Conservation (phyloP, 352 stramenopile genomes). For the Globisporangium acanthophoron region DNA sequence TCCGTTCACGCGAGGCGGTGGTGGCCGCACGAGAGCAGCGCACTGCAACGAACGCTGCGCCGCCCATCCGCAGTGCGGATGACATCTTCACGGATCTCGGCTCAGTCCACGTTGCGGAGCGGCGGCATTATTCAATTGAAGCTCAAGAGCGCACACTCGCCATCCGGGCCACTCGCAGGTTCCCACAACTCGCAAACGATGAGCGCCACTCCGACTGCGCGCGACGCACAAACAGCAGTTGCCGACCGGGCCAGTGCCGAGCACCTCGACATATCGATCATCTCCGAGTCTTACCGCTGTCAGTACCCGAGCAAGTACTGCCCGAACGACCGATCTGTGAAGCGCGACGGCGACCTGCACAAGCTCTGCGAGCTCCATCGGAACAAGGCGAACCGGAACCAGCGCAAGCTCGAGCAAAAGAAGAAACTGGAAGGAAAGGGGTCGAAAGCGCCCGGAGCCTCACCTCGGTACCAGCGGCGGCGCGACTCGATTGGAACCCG, state of each 20-base stretch:
- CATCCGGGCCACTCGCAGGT: no score
- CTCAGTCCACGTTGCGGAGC: not conserved
- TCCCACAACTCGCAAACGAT: not conserved
- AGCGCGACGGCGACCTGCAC: conserved; percentile 28
- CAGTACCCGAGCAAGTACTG: conserved; percentile 24
- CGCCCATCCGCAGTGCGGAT: not conserved
- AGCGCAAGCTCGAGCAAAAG: conserved; percentile 30
- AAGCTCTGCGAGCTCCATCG: conserved; percentile 32
- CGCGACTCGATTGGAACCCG: not conserved
- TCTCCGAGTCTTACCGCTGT: conserved; percentile 18
- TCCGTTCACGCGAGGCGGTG: not conserved
- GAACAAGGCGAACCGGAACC: conserved; percentile 31
- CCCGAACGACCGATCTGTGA: conserved; percentile 17
- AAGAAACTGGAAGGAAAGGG: conserved; percentile 13
- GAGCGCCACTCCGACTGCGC: conserved; percentile 1
- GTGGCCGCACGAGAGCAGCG: not conserved
- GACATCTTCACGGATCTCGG: not conserved
- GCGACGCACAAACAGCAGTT: conserved; percentile 2
- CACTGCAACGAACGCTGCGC: not conserved
- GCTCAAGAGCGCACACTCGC: not conserved
- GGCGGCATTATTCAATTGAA: not conserved
- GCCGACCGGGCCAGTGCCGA: conserved; percentile 2
- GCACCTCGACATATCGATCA: conserved; percentile 10
- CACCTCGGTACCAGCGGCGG: conserved; percentile 5
- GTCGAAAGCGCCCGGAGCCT: not conserved